Percentiles rank a stretch among this genome's conserved stretches.
These are phyloP conservation scores for Phytophthora ohioensis DNA, from an alignment of 352 stramenopile genomes.

Conservation along the genomic window DNA sequence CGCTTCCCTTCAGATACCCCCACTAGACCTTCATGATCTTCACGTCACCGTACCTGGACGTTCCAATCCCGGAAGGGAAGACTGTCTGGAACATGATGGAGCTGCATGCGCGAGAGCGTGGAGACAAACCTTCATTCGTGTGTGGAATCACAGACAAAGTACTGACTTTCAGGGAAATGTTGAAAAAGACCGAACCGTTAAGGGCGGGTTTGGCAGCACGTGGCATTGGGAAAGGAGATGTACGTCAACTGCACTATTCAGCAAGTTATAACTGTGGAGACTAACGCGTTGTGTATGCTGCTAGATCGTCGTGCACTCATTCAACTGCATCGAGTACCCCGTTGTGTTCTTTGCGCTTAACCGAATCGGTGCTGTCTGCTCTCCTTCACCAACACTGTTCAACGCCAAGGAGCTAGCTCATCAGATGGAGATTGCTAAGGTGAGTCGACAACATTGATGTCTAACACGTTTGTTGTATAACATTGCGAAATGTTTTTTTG, in stretches of 20 bases:
- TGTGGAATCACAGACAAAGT: neutral
- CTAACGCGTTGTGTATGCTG: neutral
- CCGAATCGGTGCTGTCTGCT: neutral
- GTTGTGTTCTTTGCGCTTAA: neutral
- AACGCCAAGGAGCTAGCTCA: neutral
- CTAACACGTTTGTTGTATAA: neutral
- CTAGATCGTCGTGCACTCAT: neutral
- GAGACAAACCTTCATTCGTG: neutral
- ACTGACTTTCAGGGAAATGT: neutral
- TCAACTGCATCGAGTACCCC: conserved; percentile 2
- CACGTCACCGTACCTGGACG: neutral
- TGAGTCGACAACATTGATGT: neutral
- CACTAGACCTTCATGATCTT: neutral
- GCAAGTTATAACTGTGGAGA: neutral
- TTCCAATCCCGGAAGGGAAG: neutral
- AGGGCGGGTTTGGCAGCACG: neutral
- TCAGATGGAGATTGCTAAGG: conserved; percentile 1
- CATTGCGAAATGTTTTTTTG: too few relatives aligned
- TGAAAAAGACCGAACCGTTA: neutral
- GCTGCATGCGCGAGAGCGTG: conserved; percentile 27
- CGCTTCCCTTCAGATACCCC: neutral
- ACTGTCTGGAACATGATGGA: neutral
- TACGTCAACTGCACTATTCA: neutral
- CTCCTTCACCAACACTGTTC: neutral
- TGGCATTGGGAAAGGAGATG: neutral